A percentile compares a stretch with the other conserved stretches of the same genome.
Conservation (phyloP, 805 yeast species). For the Candida broadrunensis region DNA sequence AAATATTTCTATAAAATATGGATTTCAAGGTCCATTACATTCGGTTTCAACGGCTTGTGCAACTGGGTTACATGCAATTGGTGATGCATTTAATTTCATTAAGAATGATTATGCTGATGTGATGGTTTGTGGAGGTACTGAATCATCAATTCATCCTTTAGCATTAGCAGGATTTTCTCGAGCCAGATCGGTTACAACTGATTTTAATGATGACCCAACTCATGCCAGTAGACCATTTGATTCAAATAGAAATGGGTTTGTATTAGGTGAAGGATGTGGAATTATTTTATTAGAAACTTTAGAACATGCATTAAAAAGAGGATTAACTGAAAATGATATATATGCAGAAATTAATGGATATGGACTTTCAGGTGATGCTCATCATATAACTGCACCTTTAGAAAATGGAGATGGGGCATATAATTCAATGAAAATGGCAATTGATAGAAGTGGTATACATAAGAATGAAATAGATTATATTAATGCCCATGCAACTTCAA, state of each 20-base stretch:
- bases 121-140: constrained; percentile 94
- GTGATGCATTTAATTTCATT: constrained; percentile 86
- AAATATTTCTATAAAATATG: constrained; percentile 74
- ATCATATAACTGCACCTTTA: constrained; percentile 89
- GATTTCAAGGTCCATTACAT: constrained; percentile 82
- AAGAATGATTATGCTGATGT: constrained; percentile 77
- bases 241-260: constrained; percentile 74
- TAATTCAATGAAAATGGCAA: constrained; percentile 77
- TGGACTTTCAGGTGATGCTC: constrained; percentile 89
- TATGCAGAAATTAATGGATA: constrained; percentile 85
- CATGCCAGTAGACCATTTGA: constrained; percentile 89
- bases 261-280: constrained; percentile 91
- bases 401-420: constrained; percentile 81
- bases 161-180: constrained; percentile 90
- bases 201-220: constrained; percentile 57
- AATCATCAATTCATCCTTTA: constrained; percentile 80
- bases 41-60: constrained; percentile 95
- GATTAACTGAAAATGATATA: constrained; percentile 48
- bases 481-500: constrained; percentile 97
- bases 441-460: constrained; percentile 47
- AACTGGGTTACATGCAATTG: constrained; percentile 90
- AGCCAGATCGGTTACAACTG: constrained; percentile 74
- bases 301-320: constrained; percentile 68
- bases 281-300: constrained; percentile 71
- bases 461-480: constrained; percentile 64